Evolutionary conservation across 345 rosid species (phyloP).

Genomic region (Eucalyptus guilfoylei): DNA sequence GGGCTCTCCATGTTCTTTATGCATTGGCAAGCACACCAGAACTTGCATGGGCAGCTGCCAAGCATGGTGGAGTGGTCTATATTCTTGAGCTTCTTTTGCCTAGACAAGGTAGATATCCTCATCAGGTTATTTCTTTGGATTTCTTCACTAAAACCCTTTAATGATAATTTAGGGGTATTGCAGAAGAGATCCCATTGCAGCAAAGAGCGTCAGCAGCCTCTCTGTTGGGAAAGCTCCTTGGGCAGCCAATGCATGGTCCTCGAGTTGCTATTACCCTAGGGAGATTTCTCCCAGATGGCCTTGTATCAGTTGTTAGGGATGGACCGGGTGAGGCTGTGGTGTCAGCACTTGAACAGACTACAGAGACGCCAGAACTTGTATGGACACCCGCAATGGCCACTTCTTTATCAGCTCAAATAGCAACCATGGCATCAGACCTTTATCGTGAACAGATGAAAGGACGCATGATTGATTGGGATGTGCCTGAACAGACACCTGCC

Average conservation of each 20-base stretch:
- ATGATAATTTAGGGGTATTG: conserved; percentile 15
- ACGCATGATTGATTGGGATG: conserved; percentile 92
- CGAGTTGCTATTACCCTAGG: conserved; percentile 96
- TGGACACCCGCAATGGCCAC: conserved; percentile 99
- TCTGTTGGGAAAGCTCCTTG: conserved; percentile 90
- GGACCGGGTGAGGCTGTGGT: conserved; percentile 99
- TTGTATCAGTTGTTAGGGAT: conserved; percentile 87
- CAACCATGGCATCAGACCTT: conserved; percentile 90
- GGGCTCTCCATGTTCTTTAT: conserved; percentile 94
- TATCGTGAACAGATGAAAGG: conserved; percentile 93
- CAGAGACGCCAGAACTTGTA: conserved; percentile 97
- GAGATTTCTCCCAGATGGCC: conserved; percentile 96
- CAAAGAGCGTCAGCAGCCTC: conserved; percentile 98
- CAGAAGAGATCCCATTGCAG: conserved; percentile 93
- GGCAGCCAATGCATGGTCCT: conserved; percentile 99
- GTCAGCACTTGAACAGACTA: conserved; percentile 78
- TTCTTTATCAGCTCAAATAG: conserved; percentile 90
- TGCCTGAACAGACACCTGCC: conserved; percentile 90
- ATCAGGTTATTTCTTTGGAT: not conserved
- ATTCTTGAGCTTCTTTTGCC: conserved; percentile 95
- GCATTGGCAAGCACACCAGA: conserved; percentile 98
- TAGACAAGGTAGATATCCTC: conserved; percentile 51
- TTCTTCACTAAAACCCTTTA: not conserved
- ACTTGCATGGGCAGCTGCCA: conserved; percentile 99
- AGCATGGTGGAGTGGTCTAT: conserved; percentile 97